A percentile compares a stretch with the other conserved stretches of the same genome.
These are phyloP conservation scores for Lipomyces yamanashiensis DNA, from an alignment of 805 yeast genomes.

Conservation along the genomic window DNA sequence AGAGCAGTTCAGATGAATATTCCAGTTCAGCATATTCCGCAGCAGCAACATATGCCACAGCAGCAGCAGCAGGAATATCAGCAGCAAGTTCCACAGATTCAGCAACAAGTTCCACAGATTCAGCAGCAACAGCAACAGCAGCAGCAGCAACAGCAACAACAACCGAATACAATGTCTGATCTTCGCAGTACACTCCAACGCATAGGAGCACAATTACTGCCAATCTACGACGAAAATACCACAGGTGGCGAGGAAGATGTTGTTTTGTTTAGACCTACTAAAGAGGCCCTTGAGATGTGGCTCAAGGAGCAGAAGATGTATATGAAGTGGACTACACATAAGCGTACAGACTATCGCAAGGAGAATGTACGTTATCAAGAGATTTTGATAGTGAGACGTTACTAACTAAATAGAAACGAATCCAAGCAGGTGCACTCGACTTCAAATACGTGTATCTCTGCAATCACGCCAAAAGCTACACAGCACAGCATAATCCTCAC, in stretches of 20 bases:
- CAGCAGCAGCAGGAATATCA: no score
- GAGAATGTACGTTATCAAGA: conserved; percentile 18
- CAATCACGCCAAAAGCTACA: conserved; percentile 30
- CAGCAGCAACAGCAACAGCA: conserved; percentile 1
- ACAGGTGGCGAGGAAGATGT: conserved; percentile 28
- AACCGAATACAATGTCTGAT: not conserved
- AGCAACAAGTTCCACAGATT: no score
- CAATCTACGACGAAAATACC: conserved; percentile 25
- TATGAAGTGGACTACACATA: conserved; percentile 27
- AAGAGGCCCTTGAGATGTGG: conserved; percentile 25
- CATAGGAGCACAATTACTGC: conserved; percentile 27
- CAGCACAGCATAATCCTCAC: conserved; percentile 30
- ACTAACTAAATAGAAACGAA: conserved; percentile 23
- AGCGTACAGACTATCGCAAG: conserved; percentile 29
- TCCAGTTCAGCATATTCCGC: not conserved
- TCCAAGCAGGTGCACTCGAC: conserved; percentile 31
- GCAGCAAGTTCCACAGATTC: no score
- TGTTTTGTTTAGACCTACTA: conserved; percentile 23
- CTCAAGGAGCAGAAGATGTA: conserved; percentile 32
- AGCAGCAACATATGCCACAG: not conserved
- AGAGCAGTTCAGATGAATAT: not conserved
- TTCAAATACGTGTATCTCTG: conserved; percentile 32
- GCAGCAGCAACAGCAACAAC: conserved; percentile 9
- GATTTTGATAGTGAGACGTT: not conserved
- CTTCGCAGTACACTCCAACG: conserved; percentile 22